phyloP scores from a whole-genome alignment of 2,329 filamentous ascomycete species.

The Arthrinium puccinioides region DNA sequence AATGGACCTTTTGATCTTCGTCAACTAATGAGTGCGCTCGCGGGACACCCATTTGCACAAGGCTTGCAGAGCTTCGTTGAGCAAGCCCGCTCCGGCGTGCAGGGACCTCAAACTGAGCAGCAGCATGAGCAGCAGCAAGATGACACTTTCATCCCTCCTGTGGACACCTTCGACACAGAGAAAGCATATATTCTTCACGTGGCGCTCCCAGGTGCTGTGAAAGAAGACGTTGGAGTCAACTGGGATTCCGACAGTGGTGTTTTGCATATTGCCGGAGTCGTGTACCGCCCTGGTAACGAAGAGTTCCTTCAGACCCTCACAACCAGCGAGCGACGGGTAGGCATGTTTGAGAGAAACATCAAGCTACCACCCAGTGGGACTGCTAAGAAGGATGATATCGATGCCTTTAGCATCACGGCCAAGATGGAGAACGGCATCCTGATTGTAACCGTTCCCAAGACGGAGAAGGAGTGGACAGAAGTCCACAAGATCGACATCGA shows the following conservation, averaged over 20 bases:
- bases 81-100: constrained; percentile 13
- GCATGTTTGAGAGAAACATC: constrained; percentile 66
- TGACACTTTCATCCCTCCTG: constrained; percentile 52
- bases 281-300: constrained; percentile 67
- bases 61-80: constrained; percentile 31
- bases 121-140: constrained; percentile 13
- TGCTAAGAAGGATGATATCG: constrained; percentile 49
- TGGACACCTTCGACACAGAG: constrained; percentile 68
- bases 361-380: constrained; percentile 42
- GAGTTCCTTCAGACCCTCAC: constrained; percentile 57
- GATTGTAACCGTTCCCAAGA: constrained; percentile 69
- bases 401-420: constrained; percentile 61
- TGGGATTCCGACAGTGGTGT: constrained; percentile 64
- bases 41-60: constrained; percentile 34
- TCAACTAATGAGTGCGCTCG: constrained; percentile 30
- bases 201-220: constrained; percentile 71
- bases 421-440: constrained; percentile 75
- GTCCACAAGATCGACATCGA: constrained; percentile 53
- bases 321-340: constrained; percentile 61
- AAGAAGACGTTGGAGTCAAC: constrained; percentile 69
- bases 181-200: constrained; percentile 63
- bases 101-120: constrained; percentile 4
- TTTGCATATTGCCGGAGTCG: constrained; percentile 63
- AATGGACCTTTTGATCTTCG: constrained; percentile 28
- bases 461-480: constrained; percentile 59